Evolutionary conservation across 2,329 filamentous ascomycete species (phyloP).

Genomic region (Paracoccidioides brasiliensis): DNA sequence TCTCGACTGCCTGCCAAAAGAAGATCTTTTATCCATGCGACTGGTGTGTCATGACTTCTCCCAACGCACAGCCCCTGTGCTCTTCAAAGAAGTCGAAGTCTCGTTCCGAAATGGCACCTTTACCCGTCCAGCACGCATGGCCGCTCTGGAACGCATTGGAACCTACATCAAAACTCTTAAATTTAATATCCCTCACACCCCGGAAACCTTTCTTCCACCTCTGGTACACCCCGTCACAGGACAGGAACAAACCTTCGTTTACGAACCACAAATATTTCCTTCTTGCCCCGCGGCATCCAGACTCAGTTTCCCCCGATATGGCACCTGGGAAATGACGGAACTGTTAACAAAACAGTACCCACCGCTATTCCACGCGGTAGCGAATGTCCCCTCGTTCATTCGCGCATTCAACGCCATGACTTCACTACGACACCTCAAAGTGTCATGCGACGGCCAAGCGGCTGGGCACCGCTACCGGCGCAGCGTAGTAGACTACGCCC

Average conservation of each 20-base stretch:
- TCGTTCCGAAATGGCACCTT: slow-evolving; percentile 53
- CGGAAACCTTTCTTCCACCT: slow-evolving; percentile 73
- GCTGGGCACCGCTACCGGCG: slow-evolving; percentile 58
- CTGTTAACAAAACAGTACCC: slow-evolving; percentile 77
- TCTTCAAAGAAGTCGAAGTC: slow-evolving; percentile 35
- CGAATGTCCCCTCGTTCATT: slow-evolving; percentile 75
- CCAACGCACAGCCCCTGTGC: slow-evolving; percentile 18
- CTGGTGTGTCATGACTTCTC: slow-evolving; percentile 25
- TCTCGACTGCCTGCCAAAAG: slow-evolving; percentile 18
- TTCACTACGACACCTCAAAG: slow-evolving; percentile 59
- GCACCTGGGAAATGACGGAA: slow-evolving; percentile 63
- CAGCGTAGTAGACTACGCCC: slow-evolving; percentile 72
- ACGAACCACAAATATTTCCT: slow-evolving; percentile 55
- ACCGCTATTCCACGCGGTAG: slow-evolving; percentile 77
- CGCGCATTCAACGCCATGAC: slow-evolving; percentile 55
- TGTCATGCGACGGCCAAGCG: slow-evolving; percentile 63
- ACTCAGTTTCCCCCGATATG: slow-evolving; percentile 57
- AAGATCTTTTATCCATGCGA: slow-evolving; percentile 24
- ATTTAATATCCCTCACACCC: slow-evolving; percentile 62
- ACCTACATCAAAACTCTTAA: slow-evolving; percentile 65
- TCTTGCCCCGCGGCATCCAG: slow-evolving; percentile 47
- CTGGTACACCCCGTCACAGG: slow-evolving; percentile 66
- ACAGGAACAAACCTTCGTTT: slow-evolving; percentile 66
- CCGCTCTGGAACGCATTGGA: slow-evolving; percentile 64
- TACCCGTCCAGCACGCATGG: slow-evolving; percentile 57